phyloP scores from a whole-genome alignment of 1,284 basidiomycete genomes.

The Gomphus sp. region DNA sequence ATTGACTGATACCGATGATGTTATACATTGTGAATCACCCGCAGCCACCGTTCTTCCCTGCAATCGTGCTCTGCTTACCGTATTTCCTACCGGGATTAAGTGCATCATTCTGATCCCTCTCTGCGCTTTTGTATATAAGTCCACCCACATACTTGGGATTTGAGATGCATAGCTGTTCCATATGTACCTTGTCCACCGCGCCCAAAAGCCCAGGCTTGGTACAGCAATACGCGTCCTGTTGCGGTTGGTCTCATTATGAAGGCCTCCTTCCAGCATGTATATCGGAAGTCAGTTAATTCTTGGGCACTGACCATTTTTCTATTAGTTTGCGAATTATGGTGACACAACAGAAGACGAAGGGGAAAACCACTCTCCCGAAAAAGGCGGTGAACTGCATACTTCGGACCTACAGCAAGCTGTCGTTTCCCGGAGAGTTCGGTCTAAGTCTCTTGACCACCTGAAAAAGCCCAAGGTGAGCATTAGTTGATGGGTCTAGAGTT shows the following conservation, averaged over 20 bases:
- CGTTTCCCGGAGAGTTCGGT: not conserved
- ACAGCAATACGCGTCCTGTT: not conserved
- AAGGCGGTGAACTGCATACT: too few relatives aligned
- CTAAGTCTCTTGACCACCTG: not conserved
- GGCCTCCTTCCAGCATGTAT: not conserved
- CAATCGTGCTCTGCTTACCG: not conserved
- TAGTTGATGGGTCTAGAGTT: too few relatives aligned
- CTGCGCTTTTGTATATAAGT: not conserved
- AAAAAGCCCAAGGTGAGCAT: not conserved
- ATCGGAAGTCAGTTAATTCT: not conserved
- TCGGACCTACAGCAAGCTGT: not conserved
- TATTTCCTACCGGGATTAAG: not conserved
- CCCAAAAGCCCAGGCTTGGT: not conserved
- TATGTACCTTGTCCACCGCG: not conserved
- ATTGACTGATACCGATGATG: slow-evolving; percentile 2
- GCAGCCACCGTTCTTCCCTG: not conserved
- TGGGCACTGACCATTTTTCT: not conserved
- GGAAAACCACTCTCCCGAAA: too few relatives aligned
- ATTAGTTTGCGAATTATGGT: not conserved
- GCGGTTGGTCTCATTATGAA: too few relatives aligned
- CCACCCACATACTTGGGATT: too few relatives aligned
- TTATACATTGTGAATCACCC: not conserved
- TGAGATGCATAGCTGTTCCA: not conserved
- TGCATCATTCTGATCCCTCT: not conserved
- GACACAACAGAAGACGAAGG: not conserved